Percentiles rank a stretch among this genome's conserved stretches.
These are phyloP conservation scores for Psilocybe subaeruginosa DNA, from an alignment of 768 basidiomycete species.

Conservation along the genomic window DNA sequence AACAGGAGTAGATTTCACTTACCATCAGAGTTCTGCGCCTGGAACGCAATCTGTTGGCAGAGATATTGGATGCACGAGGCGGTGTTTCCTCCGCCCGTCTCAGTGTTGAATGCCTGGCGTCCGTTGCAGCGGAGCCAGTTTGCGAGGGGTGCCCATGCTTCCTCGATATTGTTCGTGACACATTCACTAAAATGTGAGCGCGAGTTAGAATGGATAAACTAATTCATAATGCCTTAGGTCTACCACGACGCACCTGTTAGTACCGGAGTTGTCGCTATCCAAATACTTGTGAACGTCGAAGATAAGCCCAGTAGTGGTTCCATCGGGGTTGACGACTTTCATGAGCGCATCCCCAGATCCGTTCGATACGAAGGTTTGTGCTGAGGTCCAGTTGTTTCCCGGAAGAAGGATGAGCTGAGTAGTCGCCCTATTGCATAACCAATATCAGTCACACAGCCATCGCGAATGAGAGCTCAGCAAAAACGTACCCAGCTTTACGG, in stretches of 20 bases:
- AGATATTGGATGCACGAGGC: conserved; percentile 50
- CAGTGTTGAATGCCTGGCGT: conserved; percentile 63
- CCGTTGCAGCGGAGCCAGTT: conserved; percentile 51
- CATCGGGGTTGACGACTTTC: conserved; percentile 49
- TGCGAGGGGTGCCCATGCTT: conserved; percentile 47
- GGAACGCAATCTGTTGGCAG: conserved; percentile 49
- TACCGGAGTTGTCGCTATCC: conserved; percentile 52
- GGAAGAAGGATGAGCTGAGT: conserved; percentile 62
- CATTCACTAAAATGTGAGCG: conserved; percentile 37
- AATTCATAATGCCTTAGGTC: background rate
- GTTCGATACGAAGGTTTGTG: conserved; percentile 52
- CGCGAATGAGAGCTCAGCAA: too few species aligned
- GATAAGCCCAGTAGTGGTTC: conserved; percentile 44
- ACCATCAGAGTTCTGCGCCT: conserved; percentile 54
- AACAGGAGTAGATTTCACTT: conserved; percentile 5
- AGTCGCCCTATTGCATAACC: conserved; percentile 42
- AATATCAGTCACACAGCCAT: background rate
- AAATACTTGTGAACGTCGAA: conserved; percentile 71
- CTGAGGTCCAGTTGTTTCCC: conserved; percentile 60
- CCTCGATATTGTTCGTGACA: conserved; percentile 54
- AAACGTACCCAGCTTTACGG: conserved; percentile 48
- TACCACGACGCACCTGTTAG: conserved; percentile 22
- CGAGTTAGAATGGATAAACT: background rate
- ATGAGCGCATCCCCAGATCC: conserved; percentile 52
- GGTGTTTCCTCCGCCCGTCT: conserved; percentile 62